Evolutionary conservation across 805 yeast genomes (phyloP).

Genomic region (Candida silvicultrix): DNA sequence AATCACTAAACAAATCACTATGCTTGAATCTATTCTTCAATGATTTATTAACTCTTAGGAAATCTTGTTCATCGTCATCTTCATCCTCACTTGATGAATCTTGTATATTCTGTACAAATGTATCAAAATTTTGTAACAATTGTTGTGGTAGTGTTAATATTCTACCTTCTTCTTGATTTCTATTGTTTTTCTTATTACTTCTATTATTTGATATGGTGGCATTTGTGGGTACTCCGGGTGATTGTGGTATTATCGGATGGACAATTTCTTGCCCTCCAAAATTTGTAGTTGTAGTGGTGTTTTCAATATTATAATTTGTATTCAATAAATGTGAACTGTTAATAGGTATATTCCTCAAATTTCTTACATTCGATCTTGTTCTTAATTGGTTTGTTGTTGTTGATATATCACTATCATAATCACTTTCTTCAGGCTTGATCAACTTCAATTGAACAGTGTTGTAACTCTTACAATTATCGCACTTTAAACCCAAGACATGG

Average conservation of each 20-base stretch:
- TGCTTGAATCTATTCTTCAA: background rate
- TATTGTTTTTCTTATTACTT: too few species aligned
- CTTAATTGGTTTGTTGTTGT: constrained; percentile 15
- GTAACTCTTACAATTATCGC: constrained; percentile 82
- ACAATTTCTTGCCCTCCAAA: background rate
- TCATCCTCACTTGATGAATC: constrained; percentile 16
- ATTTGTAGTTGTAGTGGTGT: background rate
- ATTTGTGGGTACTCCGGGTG: background rate
- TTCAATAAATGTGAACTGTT: constrained; percentile 15
- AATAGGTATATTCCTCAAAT: constrained; percentile 17
- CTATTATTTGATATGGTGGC: background rate
- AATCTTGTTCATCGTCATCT: constrained; percentile 15
- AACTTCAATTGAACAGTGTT: constrained; percentile 73
- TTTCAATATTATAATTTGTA: constrained; percentile 20
- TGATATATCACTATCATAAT: constrained; percentile 21
- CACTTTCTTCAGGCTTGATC: constrained; percentile 58
- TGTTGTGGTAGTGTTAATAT: constrained; percentile 23
- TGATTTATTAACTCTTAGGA: constrained; percentile 16
- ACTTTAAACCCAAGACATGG: constrained; percentile 82
- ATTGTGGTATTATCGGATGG: background rate
- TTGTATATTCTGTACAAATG: constrained; percentile 18
- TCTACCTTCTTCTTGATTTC: background rate
- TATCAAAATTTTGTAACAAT: constrained; percentile 21
- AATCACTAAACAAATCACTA: background rate
- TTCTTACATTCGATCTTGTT: constrained; percentile 6